phyloP scores from a whole-genome alignment of 1,284 basidiomycete species.

The Earliella scabrosa region DNA sequence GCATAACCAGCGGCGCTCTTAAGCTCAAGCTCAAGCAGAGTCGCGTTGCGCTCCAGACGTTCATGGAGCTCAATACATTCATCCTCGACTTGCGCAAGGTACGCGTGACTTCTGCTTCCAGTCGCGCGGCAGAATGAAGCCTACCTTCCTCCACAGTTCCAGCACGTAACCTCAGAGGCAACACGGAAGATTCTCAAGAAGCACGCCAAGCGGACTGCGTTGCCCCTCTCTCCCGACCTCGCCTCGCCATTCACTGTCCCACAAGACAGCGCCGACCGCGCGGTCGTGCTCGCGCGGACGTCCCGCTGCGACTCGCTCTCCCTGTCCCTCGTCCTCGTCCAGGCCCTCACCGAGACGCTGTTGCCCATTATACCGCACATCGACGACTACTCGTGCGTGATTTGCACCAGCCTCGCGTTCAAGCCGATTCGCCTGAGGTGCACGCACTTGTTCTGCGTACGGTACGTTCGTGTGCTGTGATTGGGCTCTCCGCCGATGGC shows the following conservation, averaged over 20 bases:
- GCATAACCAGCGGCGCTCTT: slow-evolving; percentile 59
- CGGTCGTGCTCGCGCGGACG: slow-evolving; percentile 15
- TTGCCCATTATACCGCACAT: slow-evolving; percentile 85
- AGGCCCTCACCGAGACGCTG: slow-evolving; percentile 84
- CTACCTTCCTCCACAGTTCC: slow-evolving; percentile 56
- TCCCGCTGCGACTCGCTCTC: slow-evolving; percentile 34
- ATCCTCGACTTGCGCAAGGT: slow-evolving; percentile 89
- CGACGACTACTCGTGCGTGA: slow-evolving; percentile 79
- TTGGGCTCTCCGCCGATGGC: background rate
- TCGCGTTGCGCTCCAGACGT: slow-evolving; percentile 72
- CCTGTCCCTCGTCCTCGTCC: slow-evolving; percentile 81
- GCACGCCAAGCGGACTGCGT: slow-evolving; percentile 86
- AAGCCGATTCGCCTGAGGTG: slow-evolving; percentile 88
- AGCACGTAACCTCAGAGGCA: slow-evolving; percentile 88
- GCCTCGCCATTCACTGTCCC: slow-evolving; percentile 28
- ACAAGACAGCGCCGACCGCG: slow-evolving; percentile 5
- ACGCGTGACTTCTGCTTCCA: slow-evolving; percentile 13
- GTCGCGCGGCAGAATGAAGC: background rate
- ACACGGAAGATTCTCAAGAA: slow-evolving; percentile 93
- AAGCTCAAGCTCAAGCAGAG: slow-evolving; percentile 71
- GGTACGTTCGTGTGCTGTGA: slow-evolving; percentile 39
- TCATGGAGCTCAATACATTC: slow-evolving; percentile 82
- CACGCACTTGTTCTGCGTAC: slow-evolving; percentile 90
- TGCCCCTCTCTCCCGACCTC: slow-evolving; percentile 50
- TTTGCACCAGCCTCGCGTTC: slow-evolving; percentile 86